Percentiles rank a stretch among this genome's conserved stretches.
Evolutionary conservation across 768 basidiomycete genomes (phyloP).

Genomic region (Auriscalpium microsporum): DNA sequence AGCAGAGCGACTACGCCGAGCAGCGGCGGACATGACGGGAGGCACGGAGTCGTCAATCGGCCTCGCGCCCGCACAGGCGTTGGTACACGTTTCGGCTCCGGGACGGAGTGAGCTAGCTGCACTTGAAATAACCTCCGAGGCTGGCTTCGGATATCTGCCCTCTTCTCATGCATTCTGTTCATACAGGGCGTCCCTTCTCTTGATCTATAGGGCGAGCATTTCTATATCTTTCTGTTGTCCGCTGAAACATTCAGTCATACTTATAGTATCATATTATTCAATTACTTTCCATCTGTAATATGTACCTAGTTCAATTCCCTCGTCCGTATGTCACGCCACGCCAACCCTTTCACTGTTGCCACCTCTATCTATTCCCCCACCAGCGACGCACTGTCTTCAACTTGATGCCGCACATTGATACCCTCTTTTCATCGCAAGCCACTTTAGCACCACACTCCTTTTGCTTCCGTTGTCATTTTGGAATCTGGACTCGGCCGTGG

Average conservation of each 20-base stretch:
- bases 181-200: background rate
- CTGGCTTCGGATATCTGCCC: background rate
- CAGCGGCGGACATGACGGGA: background rate
- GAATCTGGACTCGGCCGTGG: background rate
- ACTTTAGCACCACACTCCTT: background rate
- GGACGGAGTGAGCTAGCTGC: conserved; percentile 24
- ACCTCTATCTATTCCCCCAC: background rate
- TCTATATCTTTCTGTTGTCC: background rate
- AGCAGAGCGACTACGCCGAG: background rate
- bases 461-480: background rate
- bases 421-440: background rate
- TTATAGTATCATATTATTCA: background rate
- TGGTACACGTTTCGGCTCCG: conserved; percentile 52
- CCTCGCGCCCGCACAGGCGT: conserved; percentile 63
- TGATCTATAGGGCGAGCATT: background rate
- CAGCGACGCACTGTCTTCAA: background rate
- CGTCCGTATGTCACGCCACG: background rate
- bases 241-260: background rate
- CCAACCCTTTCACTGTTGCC: background rate
- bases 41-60: conserved; percentile 44
- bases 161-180: background rate
- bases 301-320: background rate
- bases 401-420: background rate
- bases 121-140: background rate
- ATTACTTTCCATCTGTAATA: background rate